phyloP scores from a whole-genome alignment of 2,329 filamentous ascomycete species.

The Mycosphaerelloides madeirae region DNA sequence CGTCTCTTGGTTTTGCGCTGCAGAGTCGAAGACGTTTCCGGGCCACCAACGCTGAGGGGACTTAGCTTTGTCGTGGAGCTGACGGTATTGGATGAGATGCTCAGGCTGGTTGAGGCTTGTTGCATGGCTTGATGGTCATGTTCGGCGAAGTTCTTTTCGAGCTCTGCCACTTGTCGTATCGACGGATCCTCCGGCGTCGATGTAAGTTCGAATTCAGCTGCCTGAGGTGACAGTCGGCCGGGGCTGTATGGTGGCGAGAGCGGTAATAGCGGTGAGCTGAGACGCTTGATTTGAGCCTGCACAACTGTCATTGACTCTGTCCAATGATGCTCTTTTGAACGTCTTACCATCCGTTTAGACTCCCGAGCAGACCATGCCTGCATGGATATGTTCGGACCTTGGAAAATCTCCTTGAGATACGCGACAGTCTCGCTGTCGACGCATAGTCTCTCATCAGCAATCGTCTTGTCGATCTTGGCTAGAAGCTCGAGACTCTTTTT shows the following conservation, averaged over 20 bases:
- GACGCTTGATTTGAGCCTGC: conserved; percentile 30
- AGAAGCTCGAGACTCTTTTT: conserved; percentile 14
- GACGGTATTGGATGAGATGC: no score
- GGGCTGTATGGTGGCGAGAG: conserved; percentile 38
- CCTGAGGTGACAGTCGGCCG: conserved; percentile 18
- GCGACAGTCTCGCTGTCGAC: conserved; percentile 33
- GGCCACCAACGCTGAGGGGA: no score
- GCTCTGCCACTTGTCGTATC: conserved; percentile 18
- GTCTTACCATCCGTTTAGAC: conserved; percentile 25
- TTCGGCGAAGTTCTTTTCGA: conserved; percentile 30
- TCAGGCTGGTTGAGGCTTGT: conserved; percentile 8
- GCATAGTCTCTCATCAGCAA: conserved; percentile 35
- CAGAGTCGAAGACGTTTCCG: conserved; percentile 21
- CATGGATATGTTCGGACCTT: conserved; percentile 17
- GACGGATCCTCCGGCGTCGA: conserved; percentile 30
- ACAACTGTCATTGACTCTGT: conserved; percentile 17
- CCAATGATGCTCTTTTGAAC: neutral
- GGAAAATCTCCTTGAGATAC: conserved; percentile 35
- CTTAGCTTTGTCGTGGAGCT: no score
- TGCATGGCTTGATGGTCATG: conserved; percentile 20
- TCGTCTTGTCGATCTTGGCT: conserved; percentile 9
- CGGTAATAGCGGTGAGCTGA: conserved; percentile 49
- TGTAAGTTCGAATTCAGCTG: conserved; percentile 28
- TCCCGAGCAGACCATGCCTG: conserved; percentile 12
- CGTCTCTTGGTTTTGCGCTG: conserved; percentile 33